These are phyloP conservation scores for Panicum virgatum DNA, from an alignment of 202 grass and related monocot species.

Conservation along the genomic window DNA sequence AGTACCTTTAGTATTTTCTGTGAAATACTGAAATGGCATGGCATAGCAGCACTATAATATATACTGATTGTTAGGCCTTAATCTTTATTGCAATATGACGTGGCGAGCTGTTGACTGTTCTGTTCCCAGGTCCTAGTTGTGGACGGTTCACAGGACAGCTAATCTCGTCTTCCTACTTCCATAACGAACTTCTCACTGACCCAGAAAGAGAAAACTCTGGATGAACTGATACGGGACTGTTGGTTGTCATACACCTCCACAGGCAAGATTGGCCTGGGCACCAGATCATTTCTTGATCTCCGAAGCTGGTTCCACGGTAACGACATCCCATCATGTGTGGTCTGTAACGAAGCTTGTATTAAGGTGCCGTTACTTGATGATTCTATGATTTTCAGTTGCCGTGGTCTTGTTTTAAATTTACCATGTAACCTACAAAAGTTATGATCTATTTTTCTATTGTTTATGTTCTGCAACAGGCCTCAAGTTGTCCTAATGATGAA, in stretches of 20 bases:
- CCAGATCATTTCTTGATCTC: conserved; percentile 89
- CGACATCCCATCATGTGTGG: conserved; percentile 76
- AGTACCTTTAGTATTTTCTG: not conserved
- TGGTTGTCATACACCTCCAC: conserved; percentile 63
- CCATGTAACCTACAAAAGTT: not conserved
- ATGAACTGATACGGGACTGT: conserved; percentile 68
- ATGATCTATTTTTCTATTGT: not conserved
- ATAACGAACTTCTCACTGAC: conserved; percentile 76
- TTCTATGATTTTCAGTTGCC: conserved; percentile 1
- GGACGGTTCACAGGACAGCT: conserved; percentile 51
- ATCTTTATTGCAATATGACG: conserved; percentile 15
- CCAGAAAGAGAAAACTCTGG: conserved; percentile 87
- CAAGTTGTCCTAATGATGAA: conserved; percentile 63
- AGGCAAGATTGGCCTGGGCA: conserved; percentile 78
- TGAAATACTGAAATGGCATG: not conserved
- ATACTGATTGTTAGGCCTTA: not conserved
- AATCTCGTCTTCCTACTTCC: conserved; percentile 57
- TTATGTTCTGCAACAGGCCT: conserved; percentile 55
- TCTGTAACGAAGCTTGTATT: conserved; percentile 91
- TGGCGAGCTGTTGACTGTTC: conserved; percentile 1
- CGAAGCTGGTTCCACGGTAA: conserved; percentile 72
- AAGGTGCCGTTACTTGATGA: conserved; percentile 48
- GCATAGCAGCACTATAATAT: not conserved
- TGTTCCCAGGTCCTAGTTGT: conserved; percentile 48
- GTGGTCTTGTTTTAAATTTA: conserved; percentile 16